These are phyloP conservation scores for Begonia loranthoides DNA, from an alignment of 306 rosid species.

Conservation along the genomic window DNA sequence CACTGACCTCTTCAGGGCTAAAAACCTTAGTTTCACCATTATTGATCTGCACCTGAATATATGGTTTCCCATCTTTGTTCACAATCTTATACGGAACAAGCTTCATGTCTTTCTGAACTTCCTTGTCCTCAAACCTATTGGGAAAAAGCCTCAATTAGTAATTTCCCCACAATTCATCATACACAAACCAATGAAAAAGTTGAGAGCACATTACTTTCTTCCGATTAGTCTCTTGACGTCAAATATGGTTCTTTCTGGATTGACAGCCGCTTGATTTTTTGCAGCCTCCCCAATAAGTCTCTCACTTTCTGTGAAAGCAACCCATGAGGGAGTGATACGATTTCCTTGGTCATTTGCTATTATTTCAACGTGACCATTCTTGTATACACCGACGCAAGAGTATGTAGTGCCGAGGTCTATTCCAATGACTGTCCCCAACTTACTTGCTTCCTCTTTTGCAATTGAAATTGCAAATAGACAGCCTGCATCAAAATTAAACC, in stretches of 20 bases:
- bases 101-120: conserved; percentile 81
- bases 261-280: conserved; percentile 95
- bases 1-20: conserved; percentile 96
- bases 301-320: conserved; percentile 72
- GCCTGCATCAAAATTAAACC: conserved; percentile 21
- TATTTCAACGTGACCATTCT: conserved; percentile 93
- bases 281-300: conserved; percentile 99
- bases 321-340: conserved; percentile 99
- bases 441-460: conserved; percentile 80
- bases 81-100: conserved; percentile 90
- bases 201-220: conserved; percentile 47
- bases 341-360: conserved; percentile 99
- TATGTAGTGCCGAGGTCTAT: conserved; percentile 95
- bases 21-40: conserved; percentile 95
- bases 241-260: conserved; percentile 85
- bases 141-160: no score
- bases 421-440: conserved; percentile 93
- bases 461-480: conserved; percentile 63
- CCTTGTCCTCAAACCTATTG: conserved; percentile 80
- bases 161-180: not conserved
- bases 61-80: conserved; percentile 93
- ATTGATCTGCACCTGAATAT: conserved; percentile 71
- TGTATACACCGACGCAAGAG: conserved; percentile 96
- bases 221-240: conserved; percentile 98
- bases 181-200: not conserved